Conservation (phyloP, 805 yeast genomes). For the Sporopachydermia lactativora region DNA sequence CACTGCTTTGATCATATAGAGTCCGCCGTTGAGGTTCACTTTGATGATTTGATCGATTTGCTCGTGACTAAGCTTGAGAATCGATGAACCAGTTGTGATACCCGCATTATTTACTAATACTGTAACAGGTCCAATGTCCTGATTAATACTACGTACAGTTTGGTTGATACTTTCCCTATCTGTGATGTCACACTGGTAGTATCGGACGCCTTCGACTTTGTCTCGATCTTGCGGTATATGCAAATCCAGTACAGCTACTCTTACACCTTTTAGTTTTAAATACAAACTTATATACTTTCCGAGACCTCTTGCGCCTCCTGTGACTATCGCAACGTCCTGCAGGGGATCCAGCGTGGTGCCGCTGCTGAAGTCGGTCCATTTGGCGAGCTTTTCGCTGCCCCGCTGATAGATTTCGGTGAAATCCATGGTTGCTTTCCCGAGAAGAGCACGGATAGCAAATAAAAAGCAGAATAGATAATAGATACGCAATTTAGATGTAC, state of each 20-base stretch:
- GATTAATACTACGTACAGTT: constrained; percentile 15
- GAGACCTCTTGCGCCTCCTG: constrained; percentile 61
- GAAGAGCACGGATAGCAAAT: no score
- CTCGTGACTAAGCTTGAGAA: constrained; percentile 36
- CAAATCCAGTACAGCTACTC: constrained; percentile 45
- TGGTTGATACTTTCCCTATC: constrained; percentile 26
- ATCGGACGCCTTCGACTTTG: constrained; percentile 26
- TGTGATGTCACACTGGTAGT: constrained; percentile 50
- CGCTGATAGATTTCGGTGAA: no score
- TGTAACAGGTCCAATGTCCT: constrained; percentile 38
- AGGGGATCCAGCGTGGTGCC: neutral
- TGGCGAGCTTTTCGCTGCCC: no score
- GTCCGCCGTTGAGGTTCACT: constrained; percentile 50
- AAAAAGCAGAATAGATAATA: no score
- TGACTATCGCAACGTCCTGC: constrained; percentile 42
- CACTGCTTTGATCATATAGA: constrained; percentile 47
- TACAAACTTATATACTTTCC: constrained; percentile 41
- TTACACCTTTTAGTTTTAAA: constrained; percentile 26
- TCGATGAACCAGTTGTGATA: constrained; percentile 39
- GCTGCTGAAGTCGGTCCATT: no score
- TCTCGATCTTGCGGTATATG: constrained; percentile 16
- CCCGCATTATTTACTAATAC: constrained; percentile 69
- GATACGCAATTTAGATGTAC: no score
- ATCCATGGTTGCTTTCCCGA: no score
- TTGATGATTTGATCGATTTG: constrained; percentile 44